Base-by-base conservation (phyloP, 345 rosid species). In the Sapria himalayana region DNA sequence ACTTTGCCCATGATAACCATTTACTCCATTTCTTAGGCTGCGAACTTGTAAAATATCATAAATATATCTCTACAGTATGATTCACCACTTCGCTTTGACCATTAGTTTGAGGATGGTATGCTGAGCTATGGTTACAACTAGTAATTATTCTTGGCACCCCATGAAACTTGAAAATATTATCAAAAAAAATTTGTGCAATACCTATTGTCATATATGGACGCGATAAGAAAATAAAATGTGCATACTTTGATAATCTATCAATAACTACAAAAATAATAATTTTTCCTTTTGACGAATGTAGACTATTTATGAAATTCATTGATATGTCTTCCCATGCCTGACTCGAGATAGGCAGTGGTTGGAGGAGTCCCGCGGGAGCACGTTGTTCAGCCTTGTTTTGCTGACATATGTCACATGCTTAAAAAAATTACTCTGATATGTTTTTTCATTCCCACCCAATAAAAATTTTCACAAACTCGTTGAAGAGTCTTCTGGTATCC, bases 281-380 rank as follows among this genome's bases (percentile, higher is more conserved):
- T 14, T 14, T 13, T 11, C 48, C 55, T 1, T 29, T 19, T 14
- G 55, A 41, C 3, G 22, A 20, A 0, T 47, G 55, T 1, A 49
- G 25, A 9, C 54, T 46, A 1, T 12, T 39, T 1, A 49, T 39
- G 13, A 49, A 49, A 9, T 51, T 48, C 55, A 51, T 48, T 2
- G 44, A 21, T 22, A 35, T 48, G 12, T 22, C 32, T 5, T 12
- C 3, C 42, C 42, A 48, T 11, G 19, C 13, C 3, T 2, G 1
- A 10, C 4, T 13, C 0, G 33, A 48, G 0, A 51, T 51, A 0
- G 22, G 31, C 0, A 44, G 9, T 5, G 57, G 49, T 19, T 22
- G 16, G 1, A 36, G 17, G 5, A 25, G 43, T 0, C 37, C 37
- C n/a, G n/a, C n/a, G n/a, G n/a, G n/a, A n/a, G n/a, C n/a, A n/a